Evolutionary conservation across 495 filamentous ascomycete species (phyloP).

Genomic region (Hypoxylon fuscum): DNA sequence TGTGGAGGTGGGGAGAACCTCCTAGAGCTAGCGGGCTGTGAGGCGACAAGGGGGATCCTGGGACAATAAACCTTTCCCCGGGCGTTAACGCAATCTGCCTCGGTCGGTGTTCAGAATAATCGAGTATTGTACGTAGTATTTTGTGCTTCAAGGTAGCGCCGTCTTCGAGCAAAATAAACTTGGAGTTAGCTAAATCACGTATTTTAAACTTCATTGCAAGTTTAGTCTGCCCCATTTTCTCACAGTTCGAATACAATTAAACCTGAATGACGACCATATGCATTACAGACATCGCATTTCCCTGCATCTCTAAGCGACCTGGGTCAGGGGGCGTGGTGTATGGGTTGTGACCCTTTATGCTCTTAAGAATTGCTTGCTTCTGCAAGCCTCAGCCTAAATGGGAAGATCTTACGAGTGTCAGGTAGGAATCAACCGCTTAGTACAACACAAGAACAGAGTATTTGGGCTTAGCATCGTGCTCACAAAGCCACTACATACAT

Average conservation of each 20-base stretch:
- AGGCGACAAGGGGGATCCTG: slow-evolving; percentile 29
- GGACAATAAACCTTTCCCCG: slow-evolving; percentile 22
- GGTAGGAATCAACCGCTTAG: slow-evolving; percentile 1
- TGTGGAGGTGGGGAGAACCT: slow-evolving; percentile 25
- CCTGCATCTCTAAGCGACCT: slow-evolving; percentile 30
- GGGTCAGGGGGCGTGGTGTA: slow-evolving; percentile 21
- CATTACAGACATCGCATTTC: slow-evolving; percentile 18
- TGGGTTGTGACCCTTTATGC: slow-evolving; percentile 33
- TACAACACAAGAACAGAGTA: slow-evolving; percentile 12
- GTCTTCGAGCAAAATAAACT: slow-evolving; percentile 14
- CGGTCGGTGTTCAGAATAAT: too few species aligned
- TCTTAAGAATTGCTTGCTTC: slow-evolving; percentile 21
- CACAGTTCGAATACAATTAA: too few species aligned
- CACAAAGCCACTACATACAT: background rate
- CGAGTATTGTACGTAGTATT: too few species aligned
- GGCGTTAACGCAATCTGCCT: too few species aligned
- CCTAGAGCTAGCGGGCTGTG: slow-evolving; percentile 28
- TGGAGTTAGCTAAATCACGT: background rate
- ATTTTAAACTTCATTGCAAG: slow-evolving; percentile 13
- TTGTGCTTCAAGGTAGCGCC: slow-evolving; percentile 22
- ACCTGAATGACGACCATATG: too few species aligned
- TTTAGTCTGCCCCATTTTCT: background rate
- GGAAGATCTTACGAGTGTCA: slow-evolving; percentile 24
- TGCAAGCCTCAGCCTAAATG: slow-evolving; percentile 47
- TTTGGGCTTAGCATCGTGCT: background rate